Base-by-base conservation (phyloP, 768 basidiomycete genomes). In the Coprinopsis marcescibilis region DNA sequence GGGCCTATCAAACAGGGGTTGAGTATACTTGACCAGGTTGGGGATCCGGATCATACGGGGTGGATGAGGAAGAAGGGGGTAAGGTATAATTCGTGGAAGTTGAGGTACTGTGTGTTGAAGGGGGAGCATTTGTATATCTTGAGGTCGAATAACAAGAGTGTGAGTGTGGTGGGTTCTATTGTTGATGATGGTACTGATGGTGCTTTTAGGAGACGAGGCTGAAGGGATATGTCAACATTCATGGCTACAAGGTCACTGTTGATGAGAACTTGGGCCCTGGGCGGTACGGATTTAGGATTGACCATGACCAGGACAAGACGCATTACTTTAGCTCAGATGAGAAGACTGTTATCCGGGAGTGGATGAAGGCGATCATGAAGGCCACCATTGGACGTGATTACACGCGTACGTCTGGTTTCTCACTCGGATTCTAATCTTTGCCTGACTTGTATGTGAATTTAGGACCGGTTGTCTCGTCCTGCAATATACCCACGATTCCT, bases 291-390 rank as follows among this genome's bases (percentile, higher is more conserved):
- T 98, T 98, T 81, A 77, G 89, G 55, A 86, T 98, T 52, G 80
- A 94, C 25, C 94, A 97, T 55, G 89, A 92, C 36, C 54, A 76
- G 5, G 88, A 91, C 62, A 89, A 86, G 67, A 73, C 86, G 1
- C 92, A 98, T 62, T 90, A 65, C 59, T 99, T 99, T 67, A 90
- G 89, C 52, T 91, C 90, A 0, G 87, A 92, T 19, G 93, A 97
- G 58, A 89, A 91, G 64, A 57, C 68, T 1, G 66, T 80, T 29
- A 76, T 96, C 39, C 81, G 96, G n/a, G 91, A 91, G 54, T 98
- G 96, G 95, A 98, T 98, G 96, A 99, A 98, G 69, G 91, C 94
- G 6, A 80, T 99, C 55, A 97, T 98, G 91, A 99, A 98, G 63
- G 91, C 95, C 2, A 97, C 95, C 11, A 99, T 99, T 55, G 85